Conservation (phyloP, 495 filamentous ascomycete genomes). For the Penicillium bialowiezense region DNA sequence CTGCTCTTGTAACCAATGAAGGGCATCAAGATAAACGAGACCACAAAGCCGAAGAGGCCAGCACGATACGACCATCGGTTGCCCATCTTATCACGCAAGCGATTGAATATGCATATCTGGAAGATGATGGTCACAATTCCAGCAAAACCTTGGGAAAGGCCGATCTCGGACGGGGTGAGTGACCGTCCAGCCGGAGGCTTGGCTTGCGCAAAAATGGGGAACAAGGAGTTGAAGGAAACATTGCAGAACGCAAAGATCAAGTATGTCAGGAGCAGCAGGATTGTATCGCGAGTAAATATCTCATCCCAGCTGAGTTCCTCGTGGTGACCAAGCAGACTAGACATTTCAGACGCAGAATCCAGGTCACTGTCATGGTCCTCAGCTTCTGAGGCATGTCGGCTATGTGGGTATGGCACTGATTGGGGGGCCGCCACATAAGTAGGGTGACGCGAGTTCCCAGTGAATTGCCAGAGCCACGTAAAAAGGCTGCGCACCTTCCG, state of each 20-base stretch:
- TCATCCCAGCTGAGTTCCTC: slow-evolving; percentile 44
- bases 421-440: slow-evolving; percentile 51
- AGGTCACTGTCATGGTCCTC: slow-evolving; percentile 41
- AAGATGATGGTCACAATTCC: slow-evolving; percentile 83
- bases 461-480: slow-evolving; percentile 72
- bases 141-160: slow-evolving; percentile 80
- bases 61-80: slow-evolving; percentile 80
- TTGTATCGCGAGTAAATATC: slow-evolving; percentile 73
- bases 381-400: slow-evolving; percentile 24
- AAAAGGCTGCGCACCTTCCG: slow-evolving; percentile 59
- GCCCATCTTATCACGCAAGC: slow-evolving; percentile 74
- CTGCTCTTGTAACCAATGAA: slow-evolving; percentile 76
- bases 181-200: slow-evolving; percentile 70
- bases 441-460: slow-evolving; percentile 53
- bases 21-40: slow-evolving; percentile 84
- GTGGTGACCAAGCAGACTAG: slow-evolving; percentile 30
- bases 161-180: slow-evolving; percentile 76
- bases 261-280: slow-evolving; percentile 77
- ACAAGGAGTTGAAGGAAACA: slow-evolving; percentile 85
- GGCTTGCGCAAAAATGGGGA: slow-evolving; percentile 83
- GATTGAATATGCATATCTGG: slow-evolving; percentile 79
- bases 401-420: slow-evolving; percentile 13
- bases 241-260: slow-evolving; percentile 87
- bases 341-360: slow-evolving; percentile 42
- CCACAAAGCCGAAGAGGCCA: slow-evolving; percentile 75